Evolutionary conservation across 1,139 yeast genomes (phyloP), one percentile per base, ranked within the genome.

Genomic region (Hyphopichia fennica): DNA sequence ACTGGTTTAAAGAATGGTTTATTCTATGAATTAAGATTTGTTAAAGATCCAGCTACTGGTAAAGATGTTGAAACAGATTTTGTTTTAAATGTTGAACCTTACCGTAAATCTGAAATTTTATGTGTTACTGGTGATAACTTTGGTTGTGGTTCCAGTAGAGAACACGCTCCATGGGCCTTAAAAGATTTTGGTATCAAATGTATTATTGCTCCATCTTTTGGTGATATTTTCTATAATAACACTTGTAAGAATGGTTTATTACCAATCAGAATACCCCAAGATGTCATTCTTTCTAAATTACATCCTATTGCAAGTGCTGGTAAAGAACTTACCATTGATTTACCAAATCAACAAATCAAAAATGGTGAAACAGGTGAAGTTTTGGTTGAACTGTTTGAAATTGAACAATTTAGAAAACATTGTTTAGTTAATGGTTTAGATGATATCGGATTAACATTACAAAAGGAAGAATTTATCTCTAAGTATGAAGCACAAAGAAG

Each of bases 111-210:
- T 19, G 84, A 87, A 66, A 84, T 91, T 52, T 75, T 93, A 53
- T 86, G 91, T 52, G 96, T 91, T 48, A 84, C 95, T 39, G 99
- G 99, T 63, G 96, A 88, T 63, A 93, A 93, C 73, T 93, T 93
- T 63, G 99, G 99, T 51, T 93, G 99, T 74, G 99, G 99, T 57
- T 91, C 98, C 34, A 90, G 97, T 5, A 88, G 99, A 77, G 99
- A 93, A 67, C 99, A 93, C 59, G 99, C 99, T 19, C 98, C 99
- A 45, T 93, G 99, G 99, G 99, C 99, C 3, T 78, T 93, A 52
- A 91, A 89, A 58, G 99, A 93, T 69, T 93, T 93, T 58, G 99
- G 99, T 63, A 90, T 93, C 65, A 84, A 87, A 65, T 86, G 93
- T 50, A 87, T 93, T 62, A 90, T 93, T 67, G 98, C 99, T 4